Evolutionary conservation across 2,329 filamentous ascomycete species (phyloP).

Genomic region (Aspergillus ustus): DNA sequence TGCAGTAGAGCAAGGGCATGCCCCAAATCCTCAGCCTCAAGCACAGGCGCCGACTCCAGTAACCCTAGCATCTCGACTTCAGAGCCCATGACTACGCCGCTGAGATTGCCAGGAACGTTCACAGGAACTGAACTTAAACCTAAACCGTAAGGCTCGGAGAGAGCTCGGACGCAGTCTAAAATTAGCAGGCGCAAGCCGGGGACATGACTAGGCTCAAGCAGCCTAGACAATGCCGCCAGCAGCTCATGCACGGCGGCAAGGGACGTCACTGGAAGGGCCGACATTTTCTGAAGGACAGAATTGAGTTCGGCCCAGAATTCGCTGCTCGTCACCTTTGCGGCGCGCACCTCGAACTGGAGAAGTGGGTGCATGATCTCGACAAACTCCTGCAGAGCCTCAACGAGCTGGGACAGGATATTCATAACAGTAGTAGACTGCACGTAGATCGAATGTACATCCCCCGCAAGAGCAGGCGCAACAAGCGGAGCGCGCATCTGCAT

Average conservation of each 20-base stretch:
- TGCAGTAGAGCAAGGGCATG: background rate
- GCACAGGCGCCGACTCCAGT: background rate
- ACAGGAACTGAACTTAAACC: background rate
- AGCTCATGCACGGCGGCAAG: background rate
- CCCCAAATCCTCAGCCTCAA: background rate
- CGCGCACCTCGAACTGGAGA: background rate
- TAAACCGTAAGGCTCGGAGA: background rate
- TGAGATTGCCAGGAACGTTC: background rate
- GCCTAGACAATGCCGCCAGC: background rate
- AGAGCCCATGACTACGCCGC: background rate
- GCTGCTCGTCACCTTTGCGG: background rate
- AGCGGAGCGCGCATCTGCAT: background rate
- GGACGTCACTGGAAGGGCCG: background rate
- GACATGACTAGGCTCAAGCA: background rate
- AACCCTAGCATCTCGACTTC: background rate
- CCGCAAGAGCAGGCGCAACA: background rate
- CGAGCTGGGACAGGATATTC: background rate
- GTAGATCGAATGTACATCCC: background rate
- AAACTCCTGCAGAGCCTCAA: background rate
- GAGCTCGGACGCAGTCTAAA: background rate
- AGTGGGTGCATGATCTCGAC: background rate
- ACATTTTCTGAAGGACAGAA: background rate
- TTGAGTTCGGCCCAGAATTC: background rate
- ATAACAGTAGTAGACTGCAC: background rate
- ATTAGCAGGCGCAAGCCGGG: background rate